phyloP scores from a whole-genome alignment of 495 filamentous ascomycete species.

The Apiosordaria backusii region DNA sequence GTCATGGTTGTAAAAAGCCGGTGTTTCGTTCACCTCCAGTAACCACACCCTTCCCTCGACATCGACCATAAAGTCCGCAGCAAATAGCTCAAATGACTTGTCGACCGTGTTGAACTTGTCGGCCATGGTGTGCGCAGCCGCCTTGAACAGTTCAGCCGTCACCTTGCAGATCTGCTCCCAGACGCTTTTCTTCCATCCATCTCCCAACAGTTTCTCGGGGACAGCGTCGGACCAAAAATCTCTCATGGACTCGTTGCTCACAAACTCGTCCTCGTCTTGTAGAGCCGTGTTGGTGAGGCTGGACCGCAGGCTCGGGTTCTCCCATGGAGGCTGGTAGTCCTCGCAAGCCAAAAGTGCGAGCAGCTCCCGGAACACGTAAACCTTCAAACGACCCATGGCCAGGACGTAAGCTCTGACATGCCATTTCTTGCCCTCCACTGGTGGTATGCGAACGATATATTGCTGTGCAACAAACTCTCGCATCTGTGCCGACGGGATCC shows the following conservation, averaged over 20 bases:
- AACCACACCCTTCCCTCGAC: conserved; percentile 53
- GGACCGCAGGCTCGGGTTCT: conserved; percentile 17
- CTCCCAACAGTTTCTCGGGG: conserved; percentile 24
- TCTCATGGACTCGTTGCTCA: conserved; percentile 46
- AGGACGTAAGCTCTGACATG: conserved; percentile 76
- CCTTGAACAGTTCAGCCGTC: conserved; percentile 61
- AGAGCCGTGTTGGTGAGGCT: conserved; percentile 79
- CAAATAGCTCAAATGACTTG: conserved; percentile 75
- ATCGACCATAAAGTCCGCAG: conserved; percentile 71
- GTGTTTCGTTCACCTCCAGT: conserved; percentile 77
- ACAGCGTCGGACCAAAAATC: conserved; percentile 57
- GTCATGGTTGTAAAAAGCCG: conserved; percentile 72
- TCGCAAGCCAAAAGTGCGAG: conserved; percentile 70
- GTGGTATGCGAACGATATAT: conserved; percentile 67
- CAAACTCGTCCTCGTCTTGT: conserved; percentile 41
- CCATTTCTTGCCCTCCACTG: conserved; percentile 67
- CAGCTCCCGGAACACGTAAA: conserved; percentile 71
- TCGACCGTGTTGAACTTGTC: conserved; percentile 49
- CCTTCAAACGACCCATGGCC: conserved; percentile 59
- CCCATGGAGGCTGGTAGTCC: conserved; percentile 47
- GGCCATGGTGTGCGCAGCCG: conserved; percentile 50
- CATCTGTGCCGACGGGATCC: conserved; percentile 62
- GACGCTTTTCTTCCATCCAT: conserved; percentile 46
- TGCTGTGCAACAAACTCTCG: conserved; percentile 75
- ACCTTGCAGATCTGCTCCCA: conserved; percentile 58